These are phyloP conservation scores for Albophoma yamanashiensis DNA, from an alignment of 2,329 filamentous ascomycete species.

Conservation along the genomic window DNA sequence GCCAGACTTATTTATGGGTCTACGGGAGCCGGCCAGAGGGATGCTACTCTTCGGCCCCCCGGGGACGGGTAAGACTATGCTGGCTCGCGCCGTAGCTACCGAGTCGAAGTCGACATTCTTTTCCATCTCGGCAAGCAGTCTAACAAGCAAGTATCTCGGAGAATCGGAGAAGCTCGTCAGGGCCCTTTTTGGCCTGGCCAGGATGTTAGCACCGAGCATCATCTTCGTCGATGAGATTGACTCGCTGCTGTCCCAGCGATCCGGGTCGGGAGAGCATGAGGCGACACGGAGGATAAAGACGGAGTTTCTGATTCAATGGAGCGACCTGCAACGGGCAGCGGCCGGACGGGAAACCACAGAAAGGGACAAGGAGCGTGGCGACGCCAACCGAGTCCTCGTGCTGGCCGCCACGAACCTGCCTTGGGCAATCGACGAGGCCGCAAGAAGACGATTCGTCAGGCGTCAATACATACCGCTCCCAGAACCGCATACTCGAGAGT, in stretches of 20 bases:
- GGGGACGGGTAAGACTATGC: conserved; percentile 98
- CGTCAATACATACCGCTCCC: conserved; percentile 94
- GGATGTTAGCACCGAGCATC: conserved; percentile 81
- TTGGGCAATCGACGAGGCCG: conserved; percentile 96
- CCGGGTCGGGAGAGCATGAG: conserved; percentile 80
- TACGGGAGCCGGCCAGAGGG: conserved; percentile 85
- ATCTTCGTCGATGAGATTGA: conserved; percentile 99
- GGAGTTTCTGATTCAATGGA: conserved; percentile 97
- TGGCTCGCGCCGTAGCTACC: conserved; percentile 82
- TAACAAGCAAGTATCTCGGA: conserved; percentile 92
- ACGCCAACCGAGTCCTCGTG: conserved; percentile 81
- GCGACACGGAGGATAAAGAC: conserved; percentile 92
- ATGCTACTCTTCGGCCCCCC: conserved; percentile 96
- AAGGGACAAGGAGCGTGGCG: conserved; percentile 60
- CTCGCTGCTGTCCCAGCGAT: conserved; percentile 75
- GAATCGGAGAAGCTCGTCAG: conserved; percentile 95
- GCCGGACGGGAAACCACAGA: conserved; percentile 66
- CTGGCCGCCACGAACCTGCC: conserved; percentile 92
- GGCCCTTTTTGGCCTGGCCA: conserved; percentile 83
- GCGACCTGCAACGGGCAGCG: conserved; percentile 81
- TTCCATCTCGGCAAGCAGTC: conserved; percentile 85
- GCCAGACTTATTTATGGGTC: conserved; percentile 89
- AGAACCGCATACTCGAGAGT: conserved; percentile 68
- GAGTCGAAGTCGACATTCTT: conserved; percentile 95
- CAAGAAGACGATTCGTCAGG: conserved; percentile 78